Percentiles rank a stretch among this genome's conserved stretches.
phyloP scores from a whole-genome alignment of 768 basidiomycete species.

The Boletellus sp. region DNA sequence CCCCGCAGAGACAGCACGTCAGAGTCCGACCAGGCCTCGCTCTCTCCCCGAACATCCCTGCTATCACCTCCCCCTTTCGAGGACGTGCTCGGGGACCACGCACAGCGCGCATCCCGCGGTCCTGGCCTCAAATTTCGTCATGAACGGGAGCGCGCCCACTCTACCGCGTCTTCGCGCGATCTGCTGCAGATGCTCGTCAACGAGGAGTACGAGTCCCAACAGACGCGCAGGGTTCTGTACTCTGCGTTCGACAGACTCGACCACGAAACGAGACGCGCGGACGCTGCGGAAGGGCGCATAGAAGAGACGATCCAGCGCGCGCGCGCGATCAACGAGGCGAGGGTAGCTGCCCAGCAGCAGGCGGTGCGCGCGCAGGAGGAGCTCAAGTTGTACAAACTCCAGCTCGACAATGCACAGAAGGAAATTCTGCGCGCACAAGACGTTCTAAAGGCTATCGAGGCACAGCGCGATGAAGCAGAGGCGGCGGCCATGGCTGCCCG shows the following conservation, averaged over 20 bases:
- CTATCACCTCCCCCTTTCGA: slow-evolving; percentile 26
- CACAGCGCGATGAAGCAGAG: slow-evolving; percentile 48
- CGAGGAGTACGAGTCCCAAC: slow-evolving; percentile 40
- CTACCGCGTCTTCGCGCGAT: slow-evolving; percentile 26
- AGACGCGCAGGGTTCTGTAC: slow-evolving; percentile 37
- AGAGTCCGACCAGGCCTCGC: slow-evolving; percentile 26
- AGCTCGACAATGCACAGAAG: slow-evolving; percentile 56
- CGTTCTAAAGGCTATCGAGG: slow-evolving; percentile 46
- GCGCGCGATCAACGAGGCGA: slow-evolving; percentile 31
- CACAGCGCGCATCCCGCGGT: slow-evolving; percentile 20
- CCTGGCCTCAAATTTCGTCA: slow-evolving; percentile 33
- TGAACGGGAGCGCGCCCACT: slow-evolving; percentile 34
- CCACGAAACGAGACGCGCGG: slow-evolving; percentile 35
- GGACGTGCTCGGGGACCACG: background rate
- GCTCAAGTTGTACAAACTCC: slow-evolving; percentile 51
- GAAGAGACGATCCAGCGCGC: slow-evolving; percentile 29
- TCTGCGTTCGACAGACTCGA: slow-evolving; percentile 38
- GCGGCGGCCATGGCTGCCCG: slow-evolving; percentile 43
- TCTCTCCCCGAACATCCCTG: slow-evolving; percentile 27
- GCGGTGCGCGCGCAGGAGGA: slow-evolving; percentile 41
- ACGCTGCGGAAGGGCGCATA: slow-evolving; percentile 33
- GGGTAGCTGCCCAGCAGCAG: slow-evolving; percentile 28
- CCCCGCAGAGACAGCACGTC: slow-evolving; percentile 14
- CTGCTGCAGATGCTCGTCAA: slow-evolving; percentile 34
- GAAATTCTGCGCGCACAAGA: slow-evolving; percentile 56